Evolutionary conservation across 2,329 filamentous ascomycete genomes (phyloP).

Genomic region (Fusarium napiforme): DNA sequence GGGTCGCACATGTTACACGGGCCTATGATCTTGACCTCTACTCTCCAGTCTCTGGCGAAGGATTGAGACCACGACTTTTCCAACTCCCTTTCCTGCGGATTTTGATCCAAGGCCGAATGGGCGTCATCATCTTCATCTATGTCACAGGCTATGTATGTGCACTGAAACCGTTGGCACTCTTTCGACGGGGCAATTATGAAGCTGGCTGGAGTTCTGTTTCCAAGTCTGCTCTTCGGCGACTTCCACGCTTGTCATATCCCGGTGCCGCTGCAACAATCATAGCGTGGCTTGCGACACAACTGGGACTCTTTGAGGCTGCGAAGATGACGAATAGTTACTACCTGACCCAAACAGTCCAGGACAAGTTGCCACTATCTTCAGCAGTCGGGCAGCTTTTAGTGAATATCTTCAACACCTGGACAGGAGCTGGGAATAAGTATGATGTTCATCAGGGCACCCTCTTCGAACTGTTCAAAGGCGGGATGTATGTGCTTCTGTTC

Average conservation of each 20-base stretch:
- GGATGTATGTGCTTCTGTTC: neutral
- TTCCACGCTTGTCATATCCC: neutral
- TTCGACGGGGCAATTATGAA: neutral
- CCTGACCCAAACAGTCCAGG: neutral
- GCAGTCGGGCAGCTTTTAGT: neutral
- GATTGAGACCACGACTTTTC: neutral
- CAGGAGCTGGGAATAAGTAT: neutral
- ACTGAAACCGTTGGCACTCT: neutral
- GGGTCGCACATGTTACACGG: neutral
- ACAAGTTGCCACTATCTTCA: neutral
- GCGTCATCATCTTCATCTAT: neutral
- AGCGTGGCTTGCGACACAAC: neutral
- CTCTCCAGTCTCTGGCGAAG: neutral
- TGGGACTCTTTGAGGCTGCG: neutral
- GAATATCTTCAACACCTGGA: neutral
- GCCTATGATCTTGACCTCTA: neutral
- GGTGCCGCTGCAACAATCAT: neutral
- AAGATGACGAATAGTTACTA: neutral
- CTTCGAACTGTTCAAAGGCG: neutral
- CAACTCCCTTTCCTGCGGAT: neutral
- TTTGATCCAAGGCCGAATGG: neutral
- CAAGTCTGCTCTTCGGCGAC: neutral
- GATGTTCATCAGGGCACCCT: neutral
- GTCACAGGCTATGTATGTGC: neutral
- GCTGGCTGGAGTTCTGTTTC: neutral